Evolutionary conservation across 331 rosid species (phyloP).

Genomic region (Malus hybrid): DNA sequence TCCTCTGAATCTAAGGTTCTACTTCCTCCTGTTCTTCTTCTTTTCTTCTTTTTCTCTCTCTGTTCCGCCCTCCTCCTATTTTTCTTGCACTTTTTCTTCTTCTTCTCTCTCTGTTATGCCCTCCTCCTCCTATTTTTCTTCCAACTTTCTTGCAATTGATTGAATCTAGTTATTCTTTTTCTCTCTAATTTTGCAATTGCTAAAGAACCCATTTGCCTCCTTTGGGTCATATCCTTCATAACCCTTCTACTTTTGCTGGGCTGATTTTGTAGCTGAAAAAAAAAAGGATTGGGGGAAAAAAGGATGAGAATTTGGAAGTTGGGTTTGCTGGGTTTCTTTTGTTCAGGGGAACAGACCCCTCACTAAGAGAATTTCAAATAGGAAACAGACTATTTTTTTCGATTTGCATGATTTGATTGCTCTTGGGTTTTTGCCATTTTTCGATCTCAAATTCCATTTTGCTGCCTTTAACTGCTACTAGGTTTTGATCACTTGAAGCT

Average conservation of each 20-base stretch:
- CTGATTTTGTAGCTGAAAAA: neutral
- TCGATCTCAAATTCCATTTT: neutral
- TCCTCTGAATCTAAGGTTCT: too few species aligned
- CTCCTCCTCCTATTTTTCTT: too few species aligned
- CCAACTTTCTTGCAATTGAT: too few species aligned
- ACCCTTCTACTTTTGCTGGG: neutral
- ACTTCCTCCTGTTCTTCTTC: too few species aligned
- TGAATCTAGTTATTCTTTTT: too few species aligned
- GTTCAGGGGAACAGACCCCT: slow-evolving; percentile 36
- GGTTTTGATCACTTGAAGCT: slow-evolving; percentile 2
- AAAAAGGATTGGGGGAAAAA: neutral
- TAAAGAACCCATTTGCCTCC: neutral
- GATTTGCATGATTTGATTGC: slow-evolving; percentile 9
- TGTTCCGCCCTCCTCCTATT: too few species aligned
- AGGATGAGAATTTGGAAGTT: slow-evolving; percentile 35
- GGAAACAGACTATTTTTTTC: neutral
- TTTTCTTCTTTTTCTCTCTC: too few species aligned
- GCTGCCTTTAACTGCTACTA: neutral
- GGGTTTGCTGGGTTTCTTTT: slow-evolving; percentile 39
- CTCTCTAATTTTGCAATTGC: neutral
- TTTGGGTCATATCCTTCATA: neutral
- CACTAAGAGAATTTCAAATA: slow-evolving; percentile 82
- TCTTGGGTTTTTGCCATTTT: neutral
- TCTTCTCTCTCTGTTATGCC: too few species aligned
- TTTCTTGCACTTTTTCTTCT: too few species aligned